Base-by-base conservation (phyloP, 2,329 filamentous ascomycete genomes). In the Ophiosphaerella narmari region DNA sequence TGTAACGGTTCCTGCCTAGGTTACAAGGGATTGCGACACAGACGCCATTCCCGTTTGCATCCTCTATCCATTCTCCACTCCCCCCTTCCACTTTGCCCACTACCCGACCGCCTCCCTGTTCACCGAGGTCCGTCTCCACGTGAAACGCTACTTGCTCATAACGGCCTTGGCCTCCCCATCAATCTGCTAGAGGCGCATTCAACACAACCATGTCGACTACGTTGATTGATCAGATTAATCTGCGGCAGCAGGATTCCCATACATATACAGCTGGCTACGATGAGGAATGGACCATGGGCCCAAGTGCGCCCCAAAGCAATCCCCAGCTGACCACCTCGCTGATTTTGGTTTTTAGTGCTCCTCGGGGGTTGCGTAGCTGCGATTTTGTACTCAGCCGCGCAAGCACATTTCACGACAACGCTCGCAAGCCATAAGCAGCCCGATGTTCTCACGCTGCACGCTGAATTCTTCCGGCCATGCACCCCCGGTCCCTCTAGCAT, bases 401-500 rank as follows among this genome's bases (percentile, higher is more conserved):
- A 41, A 33, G 16, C 16, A 16, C 45, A 48, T 26, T 43, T 48
- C 39, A 43, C 37, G 13, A 42, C 37, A 13, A 48, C 45, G 16
- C 45, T 48, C 31, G 24, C 39, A n/a, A n/a, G 37, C 23, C 39
- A 35, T 13, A 43, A 24, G 5, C 45, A 42, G 21, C 45, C 45
- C 7, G 45, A 48, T 24, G 45, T 48, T 11, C 29, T 43, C 21
- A 48, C 45, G 5, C n/a, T 48, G 31, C 45, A 48, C 39, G n/a
- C 42, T 23, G 38, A 42, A 43, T 43, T 48, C 13, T 21, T 48
- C 14, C 37, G 45, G 16, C 45, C 39, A 16, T 35, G 37, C 23
- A 36, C 45, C 4, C 23, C 23, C 8, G 13, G n/a, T 11, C 13
- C 16, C 13, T 46, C 43, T 29, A 39, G 34, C 6, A 39, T 46